These are phyloP conservation scores for Ophiognomonia clavigignenti-juglandacearum DNA, from an alignment of 2,329 filamentous ascomycete species.

Conservation along the genomic window DNA sequence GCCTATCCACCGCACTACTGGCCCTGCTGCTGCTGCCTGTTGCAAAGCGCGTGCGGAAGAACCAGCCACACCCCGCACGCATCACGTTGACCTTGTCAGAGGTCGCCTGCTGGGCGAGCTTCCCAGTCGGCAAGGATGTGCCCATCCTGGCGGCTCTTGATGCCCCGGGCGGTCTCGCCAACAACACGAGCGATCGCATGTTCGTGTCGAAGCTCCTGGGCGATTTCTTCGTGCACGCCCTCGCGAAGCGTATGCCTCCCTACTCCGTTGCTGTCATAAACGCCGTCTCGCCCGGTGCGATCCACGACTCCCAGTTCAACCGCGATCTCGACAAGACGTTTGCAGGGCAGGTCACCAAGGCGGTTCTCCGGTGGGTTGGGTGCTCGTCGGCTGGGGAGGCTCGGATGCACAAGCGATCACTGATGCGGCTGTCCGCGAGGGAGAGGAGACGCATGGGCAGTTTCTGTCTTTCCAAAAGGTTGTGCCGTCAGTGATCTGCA, in stretches of 20 bases:
- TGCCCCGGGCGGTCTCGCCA: not conserved
- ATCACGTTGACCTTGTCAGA: slow-evolving; percentile 24
- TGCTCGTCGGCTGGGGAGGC: slow-evolving; percentile 7
- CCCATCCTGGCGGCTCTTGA: not conserved
- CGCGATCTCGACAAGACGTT: slow-evolving; percentile 1
- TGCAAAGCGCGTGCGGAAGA: slow-evolving; percentile 25
- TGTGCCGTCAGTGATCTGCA: slow-evolving; percentile 13
- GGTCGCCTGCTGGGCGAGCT: slow-evolving; percentile 16
- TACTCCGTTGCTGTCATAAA: slow-evolving; percentile 1
- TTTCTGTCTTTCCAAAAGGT: slow-evolving; percentile 17
- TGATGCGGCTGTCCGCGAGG: slow-evolving; percentile 15
- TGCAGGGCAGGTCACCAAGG: not conserved
- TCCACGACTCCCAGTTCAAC: slow-evolving; percentile 3
- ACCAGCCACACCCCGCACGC: not conserved
- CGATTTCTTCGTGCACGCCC: slow-evolving; percentile 25
- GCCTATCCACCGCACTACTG: slow-evolving; percentile 43
- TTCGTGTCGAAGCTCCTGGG: slow-evolving; percentile 23
- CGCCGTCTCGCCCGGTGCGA: not conserved
- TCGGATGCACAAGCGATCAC: slow-evolving; percentile 17
- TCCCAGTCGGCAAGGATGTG: slow-evolving; percentile 14
- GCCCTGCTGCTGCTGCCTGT: slow-evolving; percentile 41
- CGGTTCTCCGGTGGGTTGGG: slow-evolving; percentile 7
- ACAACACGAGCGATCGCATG: slow-evolving; percentile 17
- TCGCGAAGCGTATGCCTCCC: slow-evolving; percentile 23
- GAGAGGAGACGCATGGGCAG: slow-evolving; percentile 17